Evolutionary conservation across 163 green algal species (phyloP), one percentile per base, ranked within the genome.

Genomic region (Volvox carteri): DNA sequence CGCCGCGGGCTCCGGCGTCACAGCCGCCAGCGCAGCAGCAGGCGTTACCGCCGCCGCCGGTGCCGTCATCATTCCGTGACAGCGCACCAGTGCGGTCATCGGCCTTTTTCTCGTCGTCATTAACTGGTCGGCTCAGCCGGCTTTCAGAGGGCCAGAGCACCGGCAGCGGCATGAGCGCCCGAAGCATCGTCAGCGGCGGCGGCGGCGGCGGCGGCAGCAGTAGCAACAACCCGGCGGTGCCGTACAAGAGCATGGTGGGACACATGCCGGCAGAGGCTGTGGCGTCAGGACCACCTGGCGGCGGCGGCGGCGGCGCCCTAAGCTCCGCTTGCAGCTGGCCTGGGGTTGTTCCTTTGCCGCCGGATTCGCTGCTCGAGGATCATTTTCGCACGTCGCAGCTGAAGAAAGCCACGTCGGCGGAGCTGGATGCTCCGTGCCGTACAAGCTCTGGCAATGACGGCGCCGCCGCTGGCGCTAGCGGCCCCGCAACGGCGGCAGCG

Each of bases 121-220:
- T 44, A 28, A 62, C 74, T 2, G 44, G 65, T 25, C 50, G 75
- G 6, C 30, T 84, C 1, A 35, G 48, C 1, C 44, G 73, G 4
- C 73, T 80, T 25, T 9, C 39, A 9, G 72, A 79, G 19, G 41
- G 41, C 1, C 23, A 30, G 21, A 78, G 70, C 39, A 78, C 9
- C 70, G 70, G 70, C 70, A 56, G 70, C 70, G 42, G 73, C n/a
- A 65, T 14, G 18, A 62, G 73, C 73, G 44, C 25, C 41, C 28
- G 73, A 28, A 80, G 73, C 42, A 44, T 65, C 73, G 14, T 25
- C 73, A 80, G 73, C 73, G 73, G 73, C 42, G 42, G 73, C 73
- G 28, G 42, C 75, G 48, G 48, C 50, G 18, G 48, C 30, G 18
- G 30, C 56, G 52, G 75, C 52, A 37, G 50, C 48, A 33, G 67